A percentile compares a stretch with the other conserved stretches of the same genome.
Evolutionary conservation across 495 filamentous ascomycete genomes (phyloP).

Genomic region (Cercophora scortea): DNA sequence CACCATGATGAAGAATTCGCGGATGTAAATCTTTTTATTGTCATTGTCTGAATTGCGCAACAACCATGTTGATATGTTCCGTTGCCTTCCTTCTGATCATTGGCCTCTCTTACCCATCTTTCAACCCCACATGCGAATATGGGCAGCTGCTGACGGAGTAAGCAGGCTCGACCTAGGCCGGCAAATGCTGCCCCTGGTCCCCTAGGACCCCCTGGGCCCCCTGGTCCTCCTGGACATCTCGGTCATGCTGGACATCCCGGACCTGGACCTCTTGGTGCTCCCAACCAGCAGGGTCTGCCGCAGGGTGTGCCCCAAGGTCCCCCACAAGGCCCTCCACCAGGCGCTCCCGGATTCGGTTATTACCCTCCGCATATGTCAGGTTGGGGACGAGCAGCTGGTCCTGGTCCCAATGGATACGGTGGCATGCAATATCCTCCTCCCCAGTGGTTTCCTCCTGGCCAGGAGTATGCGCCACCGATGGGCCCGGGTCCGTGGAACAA

Average conservation of each 20-base stretch:
- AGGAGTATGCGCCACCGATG: slow-evolving; percentile 63
- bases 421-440: slow-evolving; percentile 50
- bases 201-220: slow-evolving; percentile 4
- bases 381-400: slow-evolving; percentile 33
- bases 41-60: slow-evolving; percentile 80
- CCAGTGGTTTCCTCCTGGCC: slow-evolving; percentile 77
- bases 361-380: slow-evolving; percentile 47
- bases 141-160: slow-evolving; percentile 17
- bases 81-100: slow-evolving; percentile 99
- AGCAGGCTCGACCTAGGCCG: slow-evolving; percentile 34
- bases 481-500: slow-evolving; percentile 51
- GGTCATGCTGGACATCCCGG: not conserved
- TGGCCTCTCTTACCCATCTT: slow-evolving; percentile 2
- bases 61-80: slow-evolving; percentile 85
- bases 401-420: slow-evolving; percentile 33
- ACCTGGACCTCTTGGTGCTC: slow-evolving; percentile 14
- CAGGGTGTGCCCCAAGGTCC: slow-evolving; percentile 3
- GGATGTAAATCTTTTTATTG: slow-evolving; percentile 64
- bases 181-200: slow-evolving; percentile 24
- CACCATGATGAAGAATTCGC: slow-evolving; percentile 69
- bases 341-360: slow-evolving; percentile 22
- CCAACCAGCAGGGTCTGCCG: not conserved
- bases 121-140: not conserved
- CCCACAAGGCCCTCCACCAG: not conserved
- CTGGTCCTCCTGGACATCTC: slow-evolving; percentile 14